Conservation (phyloP, 1,139 yeast species). For the Hemisphaericaspora xylofermentans region DNA sequence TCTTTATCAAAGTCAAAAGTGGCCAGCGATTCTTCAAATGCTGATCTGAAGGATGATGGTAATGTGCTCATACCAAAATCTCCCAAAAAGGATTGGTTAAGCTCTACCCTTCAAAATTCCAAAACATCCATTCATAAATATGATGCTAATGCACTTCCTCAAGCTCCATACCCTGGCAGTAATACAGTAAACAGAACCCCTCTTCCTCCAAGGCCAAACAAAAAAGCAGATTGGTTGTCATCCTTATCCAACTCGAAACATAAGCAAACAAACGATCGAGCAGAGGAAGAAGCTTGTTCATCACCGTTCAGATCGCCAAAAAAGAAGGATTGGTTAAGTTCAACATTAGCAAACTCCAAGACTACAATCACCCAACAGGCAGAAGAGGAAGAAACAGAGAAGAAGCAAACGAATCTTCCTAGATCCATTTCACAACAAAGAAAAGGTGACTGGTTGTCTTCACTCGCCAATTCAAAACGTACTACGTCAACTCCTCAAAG, state of each 20-base stretch:
- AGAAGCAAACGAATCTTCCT: neutral
- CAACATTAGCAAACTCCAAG: constrained; percentile 3
- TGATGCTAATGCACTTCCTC: neutral
- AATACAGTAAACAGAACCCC: neutral
- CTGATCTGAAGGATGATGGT: neutral
- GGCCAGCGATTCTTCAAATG: neutral
- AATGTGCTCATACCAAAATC: neutral
- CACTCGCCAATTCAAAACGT: constrained; percentile 11
- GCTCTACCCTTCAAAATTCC: neutral
- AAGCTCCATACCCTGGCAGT: neutral
- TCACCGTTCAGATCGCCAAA: neutral
- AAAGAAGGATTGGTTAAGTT: constrained; percentile 2
- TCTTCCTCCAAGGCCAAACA: constrained; percentile 2
- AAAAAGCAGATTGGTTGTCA: constrained; percentile 13
- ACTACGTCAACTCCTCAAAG: constrained; percentile 10
- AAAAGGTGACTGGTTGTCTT: constrained; percentile 13
- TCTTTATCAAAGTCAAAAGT: constrained; percentile 11
- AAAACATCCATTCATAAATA: neutral
- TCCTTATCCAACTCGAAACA: constrained; percentile 11
- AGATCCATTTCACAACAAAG: neutral
- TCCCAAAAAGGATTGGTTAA: constrained; percentile 1
- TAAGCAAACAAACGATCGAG: neutral
- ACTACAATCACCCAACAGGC: constrained; percentile 1
- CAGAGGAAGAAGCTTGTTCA: neutral
- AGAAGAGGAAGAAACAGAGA: constrained; percentile 1